These are phyloP conservation scores for Rhynchospora pubera DNA, from an alignment of 176 grass and related monocot species.

Conservation along the genomic window DNA sequence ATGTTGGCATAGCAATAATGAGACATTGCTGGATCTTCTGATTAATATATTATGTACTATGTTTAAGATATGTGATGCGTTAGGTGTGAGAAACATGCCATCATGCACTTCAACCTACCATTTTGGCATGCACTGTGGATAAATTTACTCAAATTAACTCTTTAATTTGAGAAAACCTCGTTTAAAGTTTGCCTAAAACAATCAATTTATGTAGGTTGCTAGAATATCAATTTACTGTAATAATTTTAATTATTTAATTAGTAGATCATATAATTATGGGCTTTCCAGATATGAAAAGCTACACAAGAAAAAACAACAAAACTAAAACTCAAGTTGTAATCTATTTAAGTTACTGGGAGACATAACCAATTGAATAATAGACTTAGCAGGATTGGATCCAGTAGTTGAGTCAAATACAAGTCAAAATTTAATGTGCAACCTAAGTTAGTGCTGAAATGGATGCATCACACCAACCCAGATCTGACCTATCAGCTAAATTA, in stretches of 20 bases:
- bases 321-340: neutral
- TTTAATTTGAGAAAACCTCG: neutral
- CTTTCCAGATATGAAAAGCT: neutral
- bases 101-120: slow-evolving; percentile 5
- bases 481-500: slow-evolving; percentile 19
- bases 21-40: neutral
- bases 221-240: neutral
- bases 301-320: neutral
- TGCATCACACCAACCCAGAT: slow-evolving; percentile 18
- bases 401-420: slow-evolving; percentile 25
- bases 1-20: neutral
- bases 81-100: slow-evolving; percentile 23
- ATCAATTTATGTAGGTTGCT: neutral
- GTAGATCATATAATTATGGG: neutral
- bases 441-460: slow-evolving; percentile 24
- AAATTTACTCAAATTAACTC: neutral
- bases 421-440: slow-evolving; percentile 17
- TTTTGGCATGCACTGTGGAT: slow-evolving; percentile 10
- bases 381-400: neutral
- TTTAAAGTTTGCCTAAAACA: neutral
- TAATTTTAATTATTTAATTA: slow-evolving; percentile 1
- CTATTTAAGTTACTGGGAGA: neutral
- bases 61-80: neutral
- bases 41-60: neutral
- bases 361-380: neutral